phyloP scores from a whole-genome alignment of 83 land plant genomes.

The Thuja plicata region DNA sequence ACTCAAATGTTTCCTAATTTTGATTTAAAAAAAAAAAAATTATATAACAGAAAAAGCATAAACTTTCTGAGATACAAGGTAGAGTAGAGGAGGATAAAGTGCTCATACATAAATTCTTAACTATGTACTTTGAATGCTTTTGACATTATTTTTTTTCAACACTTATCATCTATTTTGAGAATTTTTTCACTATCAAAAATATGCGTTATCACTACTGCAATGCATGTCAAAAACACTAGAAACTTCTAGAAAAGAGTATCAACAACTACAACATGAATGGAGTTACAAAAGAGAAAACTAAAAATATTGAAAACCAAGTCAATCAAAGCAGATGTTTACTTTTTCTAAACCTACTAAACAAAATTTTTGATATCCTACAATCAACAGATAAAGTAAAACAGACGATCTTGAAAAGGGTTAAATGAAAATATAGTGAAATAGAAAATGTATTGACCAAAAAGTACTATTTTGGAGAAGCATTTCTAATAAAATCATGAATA shows the following conservation, averaged over 20 bases:
- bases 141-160: background rate
- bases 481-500: conserved; percentile 62
- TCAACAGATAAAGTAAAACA: background rate
- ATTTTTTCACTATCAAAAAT: background rate
- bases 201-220: too few species aligned
- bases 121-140: background rate
- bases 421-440: background rate
- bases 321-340: background rate
- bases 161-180: background rate
- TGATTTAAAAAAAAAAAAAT: too few species aligned
- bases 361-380: background rate
- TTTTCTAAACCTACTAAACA: background rate
- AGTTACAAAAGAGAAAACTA: background rate
- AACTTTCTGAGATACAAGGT: conserved; percentile 69
- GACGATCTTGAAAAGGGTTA: background rate
- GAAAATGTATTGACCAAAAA: background rate
- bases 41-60: conserved; percentile 68
- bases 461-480: background rate
- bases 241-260: background rate
- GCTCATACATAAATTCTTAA: conserved; percentile 45
- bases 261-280: background rate
- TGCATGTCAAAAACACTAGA: too few species aligned
- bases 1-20: background rate
- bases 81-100: conserved; percentile 87
- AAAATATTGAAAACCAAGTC: background rate